Conservation (phyloP, 345 rosid genomes). For the Angophora floribunda region DNA sequence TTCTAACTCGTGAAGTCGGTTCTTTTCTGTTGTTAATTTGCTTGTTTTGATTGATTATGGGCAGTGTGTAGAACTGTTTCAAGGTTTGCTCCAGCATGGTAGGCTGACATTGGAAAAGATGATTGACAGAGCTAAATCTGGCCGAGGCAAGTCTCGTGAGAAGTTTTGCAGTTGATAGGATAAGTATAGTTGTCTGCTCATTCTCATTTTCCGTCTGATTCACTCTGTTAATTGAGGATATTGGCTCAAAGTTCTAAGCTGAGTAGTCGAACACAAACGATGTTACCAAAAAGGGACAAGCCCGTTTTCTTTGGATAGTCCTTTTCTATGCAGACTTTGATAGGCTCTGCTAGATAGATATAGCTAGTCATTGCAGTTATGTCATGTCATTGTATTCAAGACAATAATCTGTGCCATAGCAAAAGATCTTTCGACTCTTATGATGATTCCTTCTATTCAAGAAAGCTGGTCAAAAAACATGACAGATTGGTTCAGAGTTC, state of each 20-base stretch:
- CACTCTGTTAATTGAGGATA: background rate
- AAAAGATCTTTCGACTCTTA: background rate
- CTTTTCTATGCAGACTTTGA: background rate
- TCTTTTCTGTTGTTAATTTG: background rate
- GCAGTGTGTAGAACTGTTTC: constrained; percentile 56
- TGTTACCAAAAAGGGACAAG: background rate
- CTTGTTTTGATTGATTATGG: background rate
- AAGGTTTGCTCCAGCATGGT: constrained; percentile 76
- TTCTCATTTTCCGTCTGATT: background rate
- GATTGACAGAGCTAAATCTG: constrained; percentile 40
- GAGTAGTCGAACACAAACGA: background rate
- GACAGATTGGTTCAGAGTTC: background rate
- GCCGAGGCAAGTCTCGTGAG: constrained; percentile 28
- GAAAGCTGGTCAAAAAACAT: background rate
- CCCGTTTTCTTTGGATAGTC: background rate
- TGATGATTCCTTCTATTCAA: background rate
- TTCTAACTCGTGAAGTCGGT: background rate
- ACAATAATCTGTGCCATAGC: background rate
- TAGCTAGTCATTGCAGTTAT: background rate
- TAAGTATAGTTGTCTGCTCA: background rate
- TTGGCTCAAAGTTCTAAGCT: background rate
- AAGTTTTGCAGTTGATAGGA: background rate
- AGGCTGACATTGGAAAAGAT: constrained; percentile 75
- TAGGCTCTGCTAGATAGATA: background rate
- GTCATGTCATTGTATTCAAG: background rate